These are phyloP conservation scores for Ophiostoma sp. DNA, from an alignment of 2,329 filamentous ascomycete genomes.

Conservation along the genomic window DNA sequence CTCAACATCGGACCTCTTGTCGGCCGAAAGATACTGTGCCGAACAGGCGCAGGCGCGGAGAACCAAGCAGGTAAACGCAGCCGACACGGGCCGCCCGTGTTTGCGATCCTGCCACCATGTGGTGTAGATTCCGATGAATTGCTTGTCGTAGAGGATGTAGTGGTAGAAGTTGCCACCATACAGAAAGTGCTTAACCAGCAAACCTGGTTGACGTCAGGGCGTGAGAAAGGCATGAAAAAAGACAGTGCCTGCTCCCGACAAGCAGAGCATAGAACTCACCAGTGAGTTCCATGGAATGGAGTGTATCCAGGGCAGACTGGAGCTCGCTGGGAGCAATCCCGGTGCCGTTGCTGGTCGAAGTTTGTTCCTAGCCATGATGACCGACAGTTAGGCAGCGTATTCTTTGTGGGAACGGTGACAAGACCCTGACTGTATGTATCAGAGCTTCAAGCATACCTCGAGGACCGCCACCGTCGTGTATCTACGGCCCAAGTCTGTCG, in stretches of 20 bases:
- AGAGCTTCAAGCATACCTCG: neutral
- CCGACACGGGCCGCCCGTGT: slow-evolving; percentile 33
- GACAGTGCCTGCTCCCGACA: neutral
- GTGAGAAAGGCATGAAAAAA: no score
- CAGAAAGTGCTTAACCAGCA: slow-evolving; percentile 43
- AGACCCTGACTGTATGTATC: neutral
- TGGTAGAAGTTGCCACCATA: slow-evolving; percentile 42
- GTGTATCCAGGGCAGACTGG: neutral
- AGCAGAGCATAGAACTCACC: neutral
- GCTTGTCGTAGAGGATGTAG: slow-evolving; percentile 42
- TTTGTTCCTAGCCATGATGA: neutral
- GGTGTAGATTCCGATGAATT: slow-evolving; percentile 41
- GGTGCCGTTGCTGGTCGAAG: neutral
- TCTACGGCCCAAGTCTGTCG: neutral
- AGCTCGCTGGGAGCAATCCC: neutral
- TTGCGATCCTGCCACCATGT: slow-evolving; percentile 41
- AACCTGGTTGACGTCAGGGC: slow-evolving; percentile 34
- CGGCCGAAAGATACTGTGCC: slow-evolving; percentile 38
- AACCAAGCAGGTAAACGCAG: slow-evolving; percentile 44
- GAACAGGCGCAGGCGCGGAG: slow-evolving; percentile 43
- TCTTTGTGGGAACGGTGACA: neutral
- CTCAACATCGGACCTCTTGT: slow-evolving; percentile 38
- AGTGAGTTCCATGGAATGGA: neutral
- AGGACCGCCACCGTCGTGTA: neutral
- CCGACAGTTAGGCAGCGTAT: neutral